These are phyloP conservation scores for Pyrenula aspistea DNA, from an alignment of 495 filamentous ascomycete genomes.

Conservation along the genomic window DNA sequence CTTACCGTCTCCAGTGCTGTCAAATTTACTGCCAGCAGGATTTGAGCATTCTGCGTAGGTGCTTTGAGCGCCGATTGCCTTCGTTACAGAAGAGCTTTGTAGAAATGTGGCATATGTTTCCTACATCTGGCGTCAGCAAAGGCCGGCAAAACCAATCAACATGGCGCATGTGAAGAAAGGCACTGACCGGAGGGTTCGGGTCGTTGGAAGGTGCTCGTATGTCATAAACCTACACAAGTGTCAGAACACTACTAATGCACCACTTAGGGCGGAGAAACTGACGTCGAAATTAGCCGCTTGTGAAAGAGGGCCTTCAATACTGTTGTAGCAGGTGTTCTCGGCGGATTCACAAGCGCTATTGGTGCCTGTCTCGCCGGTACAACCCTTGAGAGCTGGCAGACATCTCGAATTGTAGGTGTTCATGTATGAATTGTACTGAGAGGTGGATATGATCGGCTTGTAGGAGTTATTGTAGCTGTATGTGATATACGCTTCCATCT, in stretches of 20 bases:
- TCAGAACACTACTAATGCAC: conserved; percentile 19
- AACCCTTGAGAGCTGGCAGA: conserved; percentile 25
- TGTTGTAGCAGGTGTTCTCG: conserved; percentile 26
- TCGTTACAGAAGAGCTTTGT: conserved; percentile 21
- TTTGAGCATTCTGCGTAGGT: conserved; percentile 34
- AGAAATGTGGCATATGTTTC: conserved; percentile 34
- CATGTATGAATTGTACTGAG: conserved; percentile 26
- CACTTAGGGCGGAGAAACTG: conserved; percentile 22
- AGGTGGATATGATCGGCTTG: conserved; percentile 30
- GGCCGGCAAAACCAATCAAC: too few relatives aligned
- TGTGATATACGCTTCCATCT: conserved; percentile 39
- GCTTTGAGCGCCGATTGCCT: conserved; percentile 36
- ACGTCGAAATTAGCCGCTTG: conserved; percentile 27
- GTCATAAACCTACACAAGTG: conserved; percentile 23
- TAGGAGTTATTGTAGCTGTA: conserved; percentile 42
- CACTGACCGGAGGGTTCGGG: conserved; percentile 26
- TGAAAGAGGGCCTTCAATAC: conserved; percentile 28
- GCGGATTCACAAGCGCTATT: conserved; percentile 31
- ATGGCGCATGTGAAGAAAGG: too few relatives aligned
- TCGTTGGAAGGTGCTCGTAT: conserved; percentile 30
- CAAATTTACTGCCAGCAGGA: conserved; percentile 26
- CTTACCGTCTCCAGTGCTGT: conserved; percentile 33
- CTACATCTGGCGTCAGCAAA: too few relatives aligned
- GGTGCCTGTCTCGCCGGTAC: conserved; percentile 16
- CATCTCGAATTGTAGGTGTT: conserved; percentile 27